Evolutionary conservation across 2,329 filamentous ascomycete species (phyloP).

Genomic region (Alternaria postmessia): DNA sequence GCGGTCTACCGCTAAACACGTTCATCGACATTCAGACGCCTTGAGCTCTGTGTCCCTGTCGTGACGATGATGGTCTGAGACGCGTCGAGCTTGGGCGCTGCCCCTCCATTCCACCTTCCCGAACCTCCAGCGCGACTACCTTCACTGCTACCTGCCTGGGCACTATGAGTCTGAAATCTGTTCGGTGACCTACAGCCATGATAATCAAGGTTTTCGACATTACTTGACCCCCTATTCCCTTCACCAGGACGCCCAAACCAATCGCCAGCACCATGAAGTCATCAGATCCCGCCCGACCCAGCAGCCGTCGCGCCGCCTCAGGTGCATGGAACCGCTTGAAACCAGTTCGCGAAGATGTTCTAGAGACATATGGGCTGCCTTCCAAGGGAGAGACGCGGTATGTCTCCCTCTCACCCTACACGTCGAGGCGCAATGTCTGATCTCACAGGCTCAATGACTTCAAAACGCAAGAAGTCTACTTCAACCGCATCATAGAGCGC

Average conservation of each 20-base stretch:
- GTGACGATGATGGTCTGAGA: neutral
- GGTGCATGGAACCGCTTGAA: conserved; percentile 63
- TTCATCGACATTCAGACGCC: neutral
- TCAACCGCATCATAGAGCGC: conserved; percentile 83
- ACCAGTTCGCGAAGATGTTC: conserved; percentile 75
- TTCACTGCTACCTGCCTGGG: conserved; percentile 1
- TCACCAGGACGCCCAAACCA: neutral
- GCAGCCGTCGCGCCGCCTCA: conserved; percentile 49
- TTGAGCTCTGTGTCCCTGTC: neutral
- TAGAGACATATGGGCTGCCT: conserved; percentile 83
- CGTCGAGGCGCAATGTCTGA: neutral
- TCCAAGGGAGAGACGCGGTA: conserved; percentile 92
- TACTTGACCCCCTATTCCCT: neutral
- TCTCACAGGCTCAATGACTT: conserved; percentile 61
- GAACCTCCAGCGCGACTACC: conserved; percentile 31
- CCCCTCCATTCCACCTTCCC: conserved; percentile 37
- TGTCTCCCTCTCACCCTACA: neutral
- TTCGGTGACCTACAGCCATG: conserved; percentile 1
- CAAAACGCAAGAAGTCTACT: conserved; percentile 85
- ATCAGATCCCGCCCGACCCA: conserved; percentile 43
- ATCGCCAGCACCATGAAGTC: conserved; percentile 36
- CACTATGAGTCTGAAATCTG: conserved; percentile 13
- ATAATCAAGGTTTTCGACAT: neutral
- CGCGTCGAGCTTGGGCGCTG: conserved; percentile 20
- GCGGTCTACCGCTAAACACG: neutral